phyloP scores from a whole-genome alignment of 352 stramenopile genomes.

The Albugo candida region DNA sequence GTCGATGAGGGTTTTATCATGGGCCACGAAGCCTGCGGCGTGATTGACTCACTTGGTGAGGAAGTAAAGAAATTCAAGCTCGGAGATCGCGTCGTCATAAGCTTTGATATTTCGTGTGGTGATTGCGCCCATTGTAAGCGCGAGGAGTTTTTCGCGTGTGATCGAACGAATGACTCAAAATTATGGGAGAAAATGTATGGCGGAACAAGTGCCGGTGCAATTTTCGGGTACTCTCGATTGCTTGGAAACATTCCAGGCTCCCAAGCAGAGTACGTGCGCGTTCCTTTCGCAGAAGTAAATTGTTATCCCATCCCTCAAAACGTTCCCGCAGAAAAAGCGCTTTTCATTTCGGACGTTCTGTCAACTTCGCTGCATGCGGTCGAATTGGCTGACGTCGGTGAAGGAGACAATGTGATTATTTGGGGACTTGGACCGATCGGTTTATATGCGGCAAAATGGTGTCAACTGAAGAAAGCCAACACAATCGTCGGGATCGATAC shows the following conservation, averaged over 20 bases:
- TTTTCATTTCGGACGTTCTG: slow-evolving; percentile 23
- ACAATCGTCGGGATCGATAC: slow-evolving; percentile 35
- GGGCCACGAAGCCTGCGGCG: slow-evolving; percentile 22
- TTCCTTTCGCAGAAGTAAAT: slow-evolving; percentile 28
- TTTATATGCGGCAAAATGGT: slow-evolving; percentile 31
- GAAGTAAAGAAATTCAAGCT: slow-evolving; percentile 14
- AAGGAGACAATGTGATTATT: slow-evolving; percentile 30
- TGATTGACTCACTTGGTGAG: slow-evolving; percentile 14
- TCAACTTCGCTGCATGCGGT: slow-evolving; percentile 18
- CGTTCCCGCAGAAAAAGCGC: slow-evolving; percentile 17
- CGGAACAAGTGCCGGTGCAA: slow-evolving; percentile 10
- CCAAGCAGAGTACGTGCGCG: slow-evolving; percentile 27
- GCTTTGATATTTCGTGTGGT: slow-evolving; percentile 20
- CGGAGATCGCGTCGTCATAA: slow-evolving; percentile 23
- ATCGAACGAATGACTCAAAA: slow-evolving; percentile 20
- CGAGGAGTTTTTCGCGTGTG: slow-evolving; percentile 20
- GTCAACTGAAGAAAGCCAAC: slow-evolving; percentile 39
- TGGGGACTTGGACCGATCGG: slow-evolving; percentile 48
- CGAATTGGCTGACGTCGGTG: slow-evolving; percentile 20
- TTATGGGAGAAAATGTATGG: slow-evolving; percentile 20
- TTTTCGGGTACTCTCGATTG: slow-evolving; percentile 19
- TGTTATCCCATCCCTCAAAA: slow-evolving; percentile 10
- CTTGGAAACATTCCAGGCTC: slow-evolving; percentile 22
- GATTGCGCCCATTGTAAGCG: slow-evolving; percentile 16
- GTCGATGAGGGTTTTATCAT: slow-evolving; percentile 18